These are phyloP conservation scores for Nemania sp. DNA, from an alignment of 2,329 filamentous ascomycete species.

Conservation along the genomic window DNA sequence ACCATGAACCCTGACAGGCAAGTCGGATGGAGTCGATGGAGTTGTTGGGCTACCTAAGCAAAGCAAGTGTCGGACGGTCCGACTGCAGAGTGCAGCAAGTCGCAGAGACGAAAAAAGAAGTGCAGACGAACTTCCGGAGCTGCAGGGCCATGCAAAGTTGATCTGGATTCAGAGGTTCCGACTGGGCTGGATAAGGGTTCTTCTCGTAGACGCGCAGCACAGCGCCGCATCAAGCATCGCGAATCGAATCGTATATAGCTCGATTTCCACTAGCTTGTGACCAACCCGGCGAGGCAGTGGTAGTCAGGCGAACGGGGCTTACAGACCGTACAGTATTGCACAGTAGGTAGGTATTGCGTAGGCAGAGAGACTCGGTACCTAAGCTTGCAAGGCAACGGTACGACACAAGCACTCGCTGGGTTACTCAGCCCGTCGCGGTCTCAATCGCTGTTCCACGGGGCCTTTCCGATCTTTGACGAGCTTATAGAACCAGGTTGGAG, in stretches of 20 bases:
- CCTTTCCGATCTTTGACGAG: constrained; percentile 19
- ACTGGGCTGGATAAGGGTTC: constrained; percentile 29
- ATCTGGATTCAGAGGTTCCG: constrained; percentile 27
- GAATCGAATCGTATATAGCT: constrained; percentile 18
- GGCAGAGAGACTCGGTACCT: constrained; percentile 15
- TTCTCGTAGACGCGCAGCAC: constrained; percentile 19
- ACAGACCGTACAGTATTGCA: neutral
- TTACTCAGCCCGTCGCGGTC: constrained; percentile 8
- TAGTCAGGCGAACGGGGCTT: neutral
- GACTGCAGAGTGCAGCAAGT: constrained; percentile 28
- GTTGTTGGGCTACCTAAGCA: constrained; percentile 26
- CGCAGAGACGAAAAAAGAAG: constrained; percentile 21
- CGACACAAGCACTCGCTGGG: constrained; percentile 36
- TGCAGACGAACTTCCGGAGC: constrained; percentile 36
- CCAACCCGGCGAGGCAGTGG: constrained; percentile 7
- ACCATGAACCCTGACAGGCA: constrained; percentile 28
- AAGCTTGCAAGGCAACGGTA: constrained; percentile 23
- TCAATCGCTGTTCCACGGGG: constrained; percentile 16
- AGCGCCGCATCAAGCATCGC: constrained; percentile 21
- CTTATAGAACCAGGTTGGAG: constrained; percentile 29
- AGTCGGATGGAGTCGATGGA: constrained; percentile 32
- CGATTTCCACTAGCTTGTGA: constrained; percentile 14
- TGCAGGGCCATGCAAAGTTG: constrained; percentile 36
- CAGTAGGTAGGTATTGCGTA: too few relatives aligned
- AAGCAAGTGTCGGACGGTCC: constrained; percentile 32